Conservation (phyloP, 139 green algal genomes). For the Astrephomene gubernaculifera region DNA sequence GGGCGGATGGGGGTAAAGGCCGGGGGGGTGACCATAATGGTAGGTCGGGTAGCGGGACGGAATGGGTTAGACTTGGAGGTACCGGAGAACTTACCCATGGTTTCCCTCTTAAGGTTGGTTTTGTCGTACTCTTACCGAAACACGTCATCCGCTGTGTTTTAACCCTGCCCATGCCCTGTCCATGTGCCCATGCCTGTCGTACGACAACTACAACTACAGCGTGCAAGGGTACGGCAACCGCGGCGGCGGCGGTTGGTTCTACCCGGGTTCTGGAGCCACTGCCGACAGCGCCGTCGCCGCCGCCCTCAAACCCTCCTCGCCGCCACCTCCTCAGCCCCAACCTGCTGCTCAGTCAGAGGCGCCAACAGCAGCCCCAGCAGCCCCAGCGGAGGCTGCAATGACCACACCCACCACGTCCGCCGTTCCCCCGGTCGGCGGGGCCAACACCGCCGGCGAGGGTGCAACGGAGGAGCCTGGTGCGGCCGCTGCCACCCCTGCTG, state of each 20-base stretch:
- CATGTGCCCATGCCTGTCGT: too few relatives aligned
- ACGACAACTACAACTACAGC: too few relatives aligned
- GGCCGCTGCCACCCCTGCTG: not conserved
- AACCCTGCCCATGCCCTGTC: too few relatives aligned
- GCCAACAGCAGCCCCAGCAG: not conserved
- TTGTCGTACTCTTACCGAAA: too few relatives aligned
- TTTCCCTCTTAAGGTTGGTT: too few relatives aligned
- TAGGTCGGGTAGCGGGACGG: too few relatives aligned
- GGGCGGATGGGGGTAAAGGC: not conserved
- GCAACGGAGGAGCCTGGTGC: not conserved
- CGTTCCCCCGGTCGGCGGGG: not conserved
- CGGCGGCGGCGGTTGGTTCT: constrained; percentile 68
- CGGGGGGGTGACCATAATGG: too few relatives aligned
- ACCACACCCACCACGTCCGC: too few relatives aligned
- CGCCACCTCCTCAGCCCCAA: not conserved
- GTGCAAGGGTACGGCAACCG: constrained; percentile 83
- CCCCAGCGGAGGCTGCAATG: constrained; percentile 25
- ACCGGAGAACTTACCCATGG: too few relatives aligned
- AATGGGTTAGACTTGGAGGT: too few relatives aligned
- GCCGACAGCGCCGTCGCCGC: constrained; percentile 67
- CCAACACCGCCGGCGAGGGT: not conserved
- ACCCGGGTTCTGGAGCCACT: constrained; percentile 87
- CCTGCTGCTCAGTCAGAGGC: too few relatives aligned
- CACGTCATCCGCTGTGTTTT: too few relatives aligned
- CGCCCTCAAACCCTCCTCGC: not conserved